Base-by-base conservation (phyloP, 768 basidiomycete species). In the Roridomyces roridus region DNA sequence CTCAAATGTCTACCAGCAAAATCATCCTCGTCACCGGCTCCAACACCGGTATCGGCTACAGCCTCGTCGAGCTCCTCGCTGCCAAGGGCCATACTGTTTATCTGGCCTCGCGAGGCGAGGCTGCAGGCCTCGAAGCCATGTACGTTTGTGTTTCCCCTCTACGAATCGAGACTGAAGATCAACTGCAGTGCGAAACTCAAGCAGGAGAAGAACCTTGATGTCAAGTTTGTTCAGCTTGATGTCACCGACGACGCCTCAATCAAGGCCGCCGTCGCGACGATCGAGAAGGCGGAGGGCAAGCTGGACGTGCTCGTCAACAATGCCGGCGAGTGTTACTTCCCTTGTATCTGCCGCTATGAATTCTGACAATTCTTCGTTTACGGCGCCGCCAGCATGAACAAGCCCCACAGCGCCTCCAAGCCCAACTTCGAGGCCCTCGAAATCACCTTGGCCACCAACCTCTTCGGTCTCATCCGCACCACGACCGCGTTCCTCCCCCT, bases 231-330 rank as follows among this genome's bases (percentile, higher is more conserved):
- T 31, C 70, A 71, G 43, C 62, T 82, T 28, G 80, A 81, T 56
- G 69, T 80, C 26, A 77, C 73, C 6, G 68, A 76, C 31, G n/a
- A 66, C 20, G 59, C 66, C 4, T 71, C 75, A 10, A 69, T 79
- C 42, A 46, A 63, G 12, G 67, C 71, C 12, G 76, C 79, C 0
- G 72, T 68, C 45, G 66, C 70, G 1, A 54, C 49, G 21, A 75
- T 81, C 31, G 73, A 77, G 51, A 67, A 70, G 17, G 69, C 64
- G 2, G 77, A 79, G 56, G 80, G 80, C 0, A 70, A 67, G 18
- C 69, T 81, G 41, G 78, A 81, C 60, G 74, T 78, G 5, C 70
- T 81, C 28, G 74, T 81, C 45, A 79, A 80, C 66, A 80, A 79
- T 42, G 78, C 77, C 36, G 78, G 76, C 64, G 65, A 57, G 65